Conservation (phyloP, 352 stramenopile species). For the Blastocystis sp. region DNA sequence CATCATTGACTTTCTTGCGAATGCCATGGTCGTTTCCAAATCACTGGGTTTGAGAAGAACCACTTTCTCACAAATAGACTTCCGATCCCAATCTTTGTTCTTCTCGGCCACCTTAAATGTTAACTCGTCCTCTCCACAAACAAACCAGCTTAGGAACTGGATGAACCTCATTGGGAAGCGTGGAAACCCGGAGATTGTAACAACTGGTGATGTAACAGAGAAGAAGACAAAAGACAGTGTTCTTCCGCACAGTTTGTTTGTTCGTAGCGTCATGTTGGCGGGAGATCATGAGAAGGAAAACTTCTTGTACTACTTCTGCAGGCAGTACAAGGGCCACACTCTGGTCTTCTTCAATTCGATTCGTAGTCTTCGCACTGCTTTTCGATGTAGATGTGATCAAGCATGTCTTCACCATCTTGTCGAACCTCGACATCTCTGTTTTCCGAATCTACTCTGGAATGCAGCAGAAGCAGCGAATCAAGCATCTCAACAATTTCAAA, state of each 20-base stretch:
- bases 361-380: neutral
- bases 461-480: constrained; percentile 81
- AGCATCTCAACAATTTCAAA: constrained; percentile 94
- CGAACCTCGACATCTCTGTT: neutral
- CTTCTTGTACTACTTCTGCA: constrained; percentile 33
- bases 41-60: neutral
- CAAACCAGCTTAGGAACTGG: neutral
- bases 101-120: constrained; percentile 22
- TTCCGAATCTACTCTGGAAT: constrained; percentile 48
- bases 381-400: constrained; percentile 35
- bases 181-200: constrained; percentile 25
- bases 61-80: neutral
- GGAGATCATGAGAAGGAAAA: constrained; percentile 52
- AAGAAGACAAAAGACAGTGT: neutral
- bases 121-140: neutral
- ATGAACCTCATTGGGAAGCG: neutral
- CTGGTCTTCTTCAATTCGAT: constrained; percentile 61
- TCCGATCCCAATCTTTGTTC: constrained; percentile 37
- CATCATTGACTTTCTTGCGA: neutral
- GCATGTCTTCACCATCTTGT: constrained; percentile 8
- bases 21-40: neutral
- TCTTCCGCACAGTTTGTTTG: neutral
- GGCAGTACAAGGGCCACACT: constrained; percentile 11
- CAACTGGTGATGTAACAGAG: neutral
- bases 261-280: neutral